Evolutionary conservation across 106 monocot genomes (phyloP).

Genomic region (Alisma plantagoaquatica): DNA sequence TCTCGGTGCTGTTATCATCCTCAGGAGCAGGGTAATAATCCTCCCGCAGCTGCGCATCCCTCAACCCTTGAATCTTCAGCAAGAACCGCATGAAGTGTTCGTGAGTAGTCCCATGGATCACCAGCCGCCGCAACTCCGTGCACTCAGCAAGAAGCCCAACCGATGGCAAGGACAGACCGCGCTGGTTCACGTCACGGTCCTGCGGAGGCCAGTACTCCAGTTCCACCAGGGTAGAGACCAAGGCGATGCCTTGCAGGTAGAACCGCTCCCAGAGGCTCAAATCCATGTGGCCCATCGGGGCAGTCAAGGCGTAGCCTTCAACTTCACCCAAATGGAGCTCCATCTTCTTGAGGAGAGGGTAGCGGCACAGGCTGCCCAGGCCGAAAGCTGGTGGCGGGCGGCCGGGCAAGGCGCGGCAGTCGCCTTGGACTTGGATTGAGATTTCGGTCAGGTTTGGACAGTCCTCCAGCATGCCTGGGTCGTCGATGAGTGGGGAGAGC

Average conservation of each 20-base stretch:
- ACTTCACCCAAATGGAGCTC: slow-evolving; percentile 81
- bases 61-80: slow-evolving; percentile 36
- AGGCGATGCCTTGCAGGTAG: slow-evolving; percentile 58
- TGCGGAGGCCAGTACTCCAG: slow-evolving; percentile 99
- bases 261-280: slow-evolving; percentile 92
- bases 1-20: slow-evolving; percentile 89
- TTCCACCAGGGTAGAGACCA: slow-evolving; percentile 34
- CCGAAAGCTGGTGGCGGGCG: slow-evolving; percentile 38
- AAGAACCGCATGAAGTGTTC: slow-evolving; percentile 97
- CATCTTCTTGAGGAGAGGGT: slow-evolving; percentile 59
- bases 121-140: slow-evolving; percentile 49
- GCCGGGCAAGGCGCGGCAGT: slow-evolving; percentile 44
- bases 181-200: slow-evolving; percentile 89
- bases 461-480: slow-evolving; percentile 41
- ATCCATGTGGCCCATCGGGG: slow-evolving; percentile 84
- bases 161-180: slow-evolving; percentile 72
- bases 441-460: slow-evolving; percentile 74
- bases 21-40: slow-evolving; percentile 98
- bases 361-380: slow-evolving; percentile 28
- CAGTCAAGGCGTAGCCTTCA: slow-evolving; percentile 67
- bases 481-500: slow-evolving; percentile 38
- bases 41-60: slow-evolving; percentile 86
- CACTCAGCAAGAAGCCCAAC: slow-evolving; percentile 62
- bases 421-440: slow-evolving; percentile 80
- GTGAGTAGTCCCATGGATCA: slow-evolving; percentile 85